Evolutionary conservation across 2,329 filamentous ascomycete species (phyloP), one percentile per base, ranked within the genome.

Genomic region (Colletotrichum horii): DNA sequence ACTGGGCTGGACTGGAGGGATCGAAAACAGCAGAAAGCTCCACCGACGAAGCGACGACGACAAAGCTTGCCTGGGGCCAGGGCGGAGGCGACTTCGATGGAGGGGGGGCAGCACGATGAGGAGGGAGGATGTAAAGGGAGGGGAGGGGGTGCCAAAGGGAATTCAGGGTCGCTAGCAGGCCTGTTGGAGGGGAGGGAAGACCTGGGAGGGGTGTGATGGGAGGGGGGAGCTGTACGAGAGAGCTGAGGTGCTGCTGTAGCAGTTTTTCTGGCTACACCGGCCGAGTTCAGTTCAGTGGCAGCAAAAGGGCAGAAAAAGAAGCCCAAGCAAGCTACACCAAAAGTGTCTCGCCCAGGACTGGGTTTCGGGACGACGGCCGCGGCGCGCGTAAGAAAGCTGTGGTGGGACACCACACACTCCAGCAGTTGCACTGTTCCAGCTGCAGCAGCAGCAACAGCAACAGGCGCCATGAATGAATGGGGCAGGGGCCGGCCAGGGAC

Each of bases 31-130:
- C 58, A 64, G 34, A 48, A 30, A 72, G 64, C 73, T 65, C 70
- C 73, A 75, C 73, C 64, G 28, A 68, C 56, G 70, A 75, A 75
- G 73, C 64, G 70, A 75, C 73, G 56, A 74, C 71, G 67, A 66
- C 70, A 73, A 75, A 75, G 70, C 73, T 75, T 75, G 64, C 73
- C 58, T 38, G 43, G 70, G 73, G 62, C 70, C 64, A 43, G 70
- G 70, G 73, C 55, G 65, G 55, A 69, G 56, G 56, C 60, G 64
- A 70, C 34, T n/a, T 43, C 43, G 66, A 36, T 34, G 32, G 65
- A 58, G 34, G 38, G 56, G 64, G 65, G 43, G 36, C 30, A 52
- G 43, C 9, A 52, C 43, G 43, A 52, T 52, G 43, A 52, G n/a
- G 43, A 52, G 43, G 43, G 43, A 52, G 43, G n/a, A 52, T 12